Percentiles rank a stretch among this genome's conserved stretches.
Conservation (phyloP, 805 yeast species). For the Metschnikowia arizonensis region DNA sequence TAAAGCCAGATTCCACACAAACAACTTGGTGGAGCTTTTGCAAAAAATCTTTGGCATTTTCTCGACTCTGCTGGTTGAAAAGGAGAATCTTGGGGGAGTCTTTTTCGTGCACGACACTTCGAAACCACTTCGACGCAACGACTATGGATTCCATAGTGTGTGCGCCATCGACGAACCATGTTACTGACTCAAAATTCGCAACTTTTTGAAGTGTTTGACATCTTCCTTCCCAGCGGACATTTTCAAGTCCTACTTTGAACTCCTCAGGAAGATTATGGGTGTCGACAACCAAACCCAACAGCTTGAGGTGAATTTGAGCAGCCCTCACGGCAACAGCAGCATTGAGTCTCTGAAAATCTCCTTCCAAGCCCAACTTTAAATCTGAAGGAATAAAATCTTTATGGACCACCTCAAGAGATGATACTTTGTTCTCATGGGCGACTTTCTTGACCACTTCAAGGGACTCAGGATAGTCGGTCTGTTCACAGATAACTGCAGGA, state of each 20-base stretch:
- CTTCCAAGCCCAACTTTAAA: conserved; percentile 68
- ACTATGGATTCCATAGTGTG: conserved; percentile 85
- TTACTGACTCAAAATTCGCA: conserved; percentile 38
- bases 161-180: conserved; percentile 95
- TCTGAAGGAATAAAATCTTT: conserved; percentile 36
- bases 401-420: conserved; percentile 48
- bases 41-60: conserved; percentile 61
- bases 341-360: conserved; percentile 77
- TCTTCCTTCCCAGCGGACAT: conserved; percentile 91
- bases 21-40: conserved; percentile 44
- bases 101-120: conserved; percentile 15
- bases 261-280: conserved; percentile 40
- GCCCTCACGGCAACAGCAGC: conserved; percentile 84
- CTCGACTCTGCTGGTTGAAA: conserved; percentile 94
- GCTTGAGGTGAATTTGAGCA: conserved; percentile 54
- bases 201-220: conserved; percentile 66
- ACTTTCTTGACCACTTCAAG: conserved; percentile 56
- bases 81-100: conserved; percentile 49
- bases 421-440: conserved; percentile 57
- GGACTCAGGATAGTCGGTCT: conserved; percentile 49
- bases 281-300: conserved; percentile 39
- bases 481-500: conserved; percentile 64
- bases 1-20: conserved; percentile 35
- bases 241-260: conserved; percentile 56
- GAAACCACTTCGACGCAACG: conserved; percentile 83